Base-by-base conservation (phyloP, 2,329 filamentous ascomycete genomes). In the Cytospora chrysosperma region DNA sequence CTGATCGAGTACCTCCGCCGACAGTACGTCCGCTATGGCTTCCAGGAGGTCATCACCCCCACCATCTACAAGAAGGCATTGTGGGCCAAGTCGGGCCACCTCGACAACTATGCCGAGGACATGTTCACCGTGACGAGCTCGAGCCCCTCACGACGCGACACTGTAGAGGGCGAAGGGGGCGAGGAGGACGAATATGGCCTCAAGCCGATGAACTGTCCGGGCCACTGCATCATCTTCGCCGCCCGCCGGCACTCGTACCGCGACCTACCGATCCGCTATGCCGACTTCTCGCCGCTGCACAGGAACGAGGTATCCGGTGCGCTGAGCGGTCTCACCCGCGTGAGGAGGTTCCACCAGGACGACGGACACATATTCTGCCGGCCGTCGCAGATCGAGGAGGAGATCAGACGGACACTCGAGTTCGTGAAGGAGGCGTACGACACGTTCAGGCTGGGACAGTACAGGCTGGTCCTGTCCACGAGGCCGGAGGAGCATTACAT, bases 141-240 rank as follows among this genome's bases (percentile, higher is more conserved):
- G 1, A 78, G 82, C 69, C 72, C 75, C 58, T 67, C 79, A 67
- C 70, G 79, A 61, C 75, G 72, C 55, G 64, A 61, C 26, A 32
- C 37, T 19, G 32, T 19, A 3, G 74, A 77, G 13, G 65, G 67
- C 28, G 26, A 68, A 57, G 61, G 71, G 65, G 27, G 49, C 65
- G 51, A 90, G 66, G 82, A 85, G 65, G 87, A 88, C 67, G 89
- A 91, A 67, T 96, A 91, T 75, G 91, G 91, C 21, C 78, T 96
- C 69, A 96, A 96, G 75, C 92, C 92, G 17, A 96, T 96, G 92
- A 96, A 96, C 73, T 96, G 92, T 73, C 92, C 92, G 0, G 92
- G 92, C 3, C 92, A 96, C 75, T 96, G 92, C 73, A 80, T 96
- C 67, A 85, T 96, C 66, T 96, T 96, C 73, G 88, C 85, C 65